These are phyloP conservation scores for Trametes coccinea DNA, from an alignment of 768 basidiomycete species.

Conservation along the genomic window DNA sequence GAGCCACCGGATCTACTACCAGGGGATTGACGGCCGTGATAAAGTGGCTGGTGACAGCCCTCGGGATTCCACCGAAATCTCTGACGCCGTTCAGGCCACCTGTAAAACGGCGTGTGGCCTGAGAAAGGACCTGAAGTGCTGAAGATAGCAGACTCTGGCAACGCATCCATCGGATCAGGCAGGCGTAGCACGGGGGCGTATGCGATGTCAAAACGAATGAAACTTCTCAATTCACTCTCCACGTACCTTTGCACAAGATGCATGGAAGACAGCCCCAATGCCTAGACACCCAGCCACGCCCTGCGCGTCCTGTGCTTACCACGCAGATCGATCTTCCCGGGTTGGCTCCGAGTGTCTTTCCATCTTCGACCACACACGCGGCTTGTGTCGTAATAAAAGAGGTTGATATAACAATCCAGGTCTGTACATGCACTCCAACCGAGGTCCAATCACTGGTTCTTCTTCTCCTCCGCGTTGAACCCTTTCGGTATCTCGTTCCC, in stretches of 20 bases:
- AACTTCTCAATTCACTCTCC: not conserved
- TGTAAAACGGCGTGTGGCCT: no score
- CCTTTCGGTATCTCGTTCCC: slow-evolving; percentile 64
- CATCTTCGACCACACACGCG: not conserved
- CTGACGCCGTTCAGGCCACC: no score
- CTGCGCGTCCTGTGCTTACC: not conserved
- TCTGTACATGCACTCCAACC: slow-evolving; percentile 2
- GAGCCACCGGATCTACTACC: no score
- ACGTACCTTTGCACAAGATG: not conserved
- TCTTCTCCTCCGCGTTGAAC: slow-evolving; percentile 69
- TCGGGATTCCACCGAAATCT: no score
- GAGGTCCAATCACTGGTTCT: slow-evolving; percentile 56
- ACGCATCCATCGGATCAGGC: no score
- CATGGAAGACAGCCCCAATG: not conserved
- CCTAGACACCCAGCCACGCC: not conserved
- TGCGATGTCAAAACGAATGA: not conserved
- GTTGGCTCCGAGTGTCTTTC: not conserved
- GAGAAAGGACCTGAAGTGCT: no score
- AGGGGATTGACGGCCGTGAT: no score
- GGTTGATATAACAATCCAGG: slow-evolving; percentile 11
- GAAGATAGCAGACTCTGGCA: no score
- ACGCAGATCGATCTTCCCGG: not conserved
- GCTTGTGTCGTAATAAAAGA: not conserved
- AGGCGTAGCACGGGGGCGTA: not conserved
- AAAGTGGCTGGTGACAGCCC: no score